Conservation (phyloP, 257 asterid species). For the Penstemon barbatus region DNA sequence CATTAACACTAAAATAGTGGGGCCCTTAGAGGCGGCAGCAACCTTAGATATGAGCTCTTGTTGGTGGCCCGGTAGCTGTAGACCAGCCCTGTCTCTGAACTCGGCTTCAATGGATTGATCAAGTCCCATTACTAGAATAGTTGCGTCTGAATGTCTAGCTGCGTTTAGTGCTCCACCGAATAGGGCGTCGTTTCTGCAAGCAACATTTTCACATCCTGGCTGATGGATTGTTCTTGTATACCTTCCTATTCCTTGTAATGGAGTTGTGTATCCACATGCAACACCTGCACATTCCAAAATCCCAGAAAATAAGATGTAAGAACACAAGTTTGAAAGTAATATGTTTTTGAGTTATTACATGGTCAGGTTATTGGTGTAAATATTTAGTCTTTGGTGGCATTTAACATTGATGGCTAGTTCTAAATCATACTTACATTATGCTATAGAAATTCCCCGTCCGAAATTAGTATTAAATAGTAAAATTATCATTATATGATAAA, state of each 20-base stretch:
- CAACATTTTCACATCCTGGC: constrained; percentile 64
- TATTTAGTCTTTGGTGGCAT: no score
- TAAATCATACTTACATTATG: no score
- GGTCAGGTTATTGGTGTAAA: no score
- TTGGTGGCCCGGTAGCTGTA: constrained; percentile 67
- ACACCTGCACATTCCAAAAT: constrained; percentile 33
- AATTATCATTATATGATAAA: no score
- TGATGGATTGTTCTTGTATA: constrained; percentile 56
- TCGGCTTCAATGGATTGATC: constrained; percentile 82
- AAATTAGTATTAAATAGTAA: no score
- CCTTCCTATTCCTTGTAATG: constrained; percentile 61
- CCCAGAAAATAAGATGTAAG: neutral
- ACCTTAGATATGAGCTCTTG: constrained; percentile 66
- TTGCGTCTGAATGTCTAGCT: constrained; percentile 64
- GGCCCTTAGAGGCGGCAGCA: constrained; percentile 68
- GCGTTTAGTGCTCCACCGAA: constrained; percentile 62
- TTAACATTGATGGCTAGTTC: no score
- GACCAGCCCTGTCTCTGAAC: constrained; percentile 61
- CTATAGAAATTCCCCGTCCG: no score
- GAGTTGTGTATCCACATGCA: constrained; percentile 73
- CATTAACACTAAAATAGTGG: constrained; percentile 62
- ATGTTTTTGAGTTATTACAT: no score
- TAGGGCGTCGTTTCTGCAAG: constrained; percentile 45
- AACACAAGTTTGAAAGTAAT: no score
- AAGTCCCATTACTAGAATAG: constrained; percentile 68